phyloP scores from a whole-genome alignment of 257 asterid genomes.

The Solanum chiquidenum region DNA sequence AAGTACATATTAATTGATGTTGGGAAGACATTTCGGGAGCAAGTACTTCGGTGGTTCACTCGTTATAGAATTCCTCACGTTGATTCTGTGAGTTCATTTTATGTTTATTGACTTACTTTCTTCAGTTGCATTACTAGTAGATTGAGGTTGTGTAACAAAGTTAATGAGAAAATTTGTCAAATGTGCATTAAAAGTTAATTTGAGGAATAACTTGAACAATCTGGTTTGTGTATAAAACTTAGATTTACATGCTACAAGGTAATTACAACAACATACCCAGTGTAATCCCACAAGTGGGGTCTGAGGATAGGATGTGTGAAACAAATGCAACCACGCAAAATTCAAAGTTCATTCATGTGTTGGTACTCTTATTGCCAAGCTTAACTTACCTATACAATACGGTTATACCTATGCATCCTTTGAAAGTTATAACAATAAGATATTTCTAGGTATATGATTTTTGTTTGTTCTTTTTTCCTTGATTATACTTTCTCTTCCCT shows the following conservation, averaged over 20 bases:
- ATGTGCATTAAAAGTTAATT: neutral
- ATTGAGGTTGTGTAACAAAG: neutral
- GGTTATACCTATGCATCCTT: neutral
- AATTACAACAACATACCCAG: neutral
- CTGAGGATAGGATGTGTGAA: neutral
- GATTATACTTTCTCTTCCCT: neutral
- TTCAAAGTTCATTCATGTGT: neutral
- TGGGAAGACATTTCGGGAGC: conserved; percentile 95
- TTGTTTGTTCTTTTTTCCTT: neutral
- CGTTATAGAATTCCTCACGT: conserved; percentile 63
- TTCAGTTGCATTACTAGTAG: neutral
- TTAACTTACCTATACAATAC: neutral
- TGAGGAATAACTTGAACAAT: neutral
- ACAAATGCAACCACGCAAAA: neutral
- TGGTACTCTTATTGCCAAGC: neutral
- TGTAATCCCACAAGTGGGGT: neutral
- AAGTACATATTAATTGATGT: conserved; percentile 84
- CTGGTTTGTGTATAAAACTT: neutral
- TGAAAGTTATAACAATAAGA: neutral
- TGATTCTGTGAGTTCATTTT: conserved; percentile 69
- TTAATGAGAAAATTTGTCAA: neutral
- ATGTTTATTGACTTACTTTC: neutral
- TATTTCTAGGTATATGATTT: neutral
- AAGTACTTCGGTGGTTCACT: conserved; percentile 96
- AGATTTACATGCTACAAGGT: neutral